These are phyloP conservation scores for Acmispon strigosus DNA, from an alignment of 306 rosid species.

Conservation along the genomic window DNA sequence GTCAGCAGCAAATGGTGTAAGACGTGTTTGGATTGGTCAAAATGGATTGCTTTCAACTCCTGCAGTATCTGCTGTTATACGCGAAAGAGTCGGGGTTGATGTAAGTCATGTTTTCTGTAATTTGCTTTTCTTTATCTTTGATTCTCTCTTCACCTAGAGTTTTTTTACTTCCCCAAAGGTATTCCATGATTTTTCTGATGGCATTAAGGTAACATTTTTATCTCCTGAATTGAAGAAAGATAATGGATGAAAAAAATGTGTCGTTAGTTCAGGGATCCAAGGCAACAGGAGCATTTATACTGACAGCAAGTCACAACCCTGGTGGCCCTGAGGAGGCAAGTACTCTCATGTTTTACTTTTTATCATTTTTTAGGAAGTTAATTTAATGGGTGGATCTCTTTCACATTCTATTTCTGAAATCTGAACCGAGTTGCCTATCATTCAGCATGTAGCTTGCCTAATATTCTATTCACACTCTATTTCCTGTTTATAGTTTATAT, in stretches of 20 bases:
- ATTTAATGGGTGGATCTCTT: background rate
- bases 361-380: background rate
- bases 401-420: background rate
- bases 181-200: background rate
- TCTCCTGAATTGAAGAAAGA: background rate
- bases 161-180: background rate
- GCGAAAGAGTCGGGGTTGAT: conserved; percentile 86
- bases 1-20: conserved; percentile 94
- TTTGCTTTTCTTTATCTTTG: background rate
- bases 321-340: conserved; percentile 94
- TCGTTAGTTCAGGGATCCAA: conserved; percentile 64
- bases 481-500: background rate
- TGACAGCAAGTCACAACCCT: conserved; percentile 99
- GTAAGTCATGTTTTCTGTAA: conserved; percentile 43
- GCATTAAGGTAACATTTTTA: background rate
- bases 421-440: background rate
- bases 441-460: background rate
- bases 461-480: too few species aligned
- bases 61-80: conserved; percentile 93
- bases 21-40: conserved; percentile 90
- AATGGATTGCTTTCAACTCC: conserved; percentile 98
- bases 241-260: background rate
- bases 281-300: conserved; percentile 92
- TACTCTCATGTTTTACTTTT: conserved; percentile 13
- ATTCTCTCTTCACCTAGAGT: background rate